Base-by-base conservation (phyloP, 176 grass and related monocot species). In the Hyparrhenia diplandra region DNA sequence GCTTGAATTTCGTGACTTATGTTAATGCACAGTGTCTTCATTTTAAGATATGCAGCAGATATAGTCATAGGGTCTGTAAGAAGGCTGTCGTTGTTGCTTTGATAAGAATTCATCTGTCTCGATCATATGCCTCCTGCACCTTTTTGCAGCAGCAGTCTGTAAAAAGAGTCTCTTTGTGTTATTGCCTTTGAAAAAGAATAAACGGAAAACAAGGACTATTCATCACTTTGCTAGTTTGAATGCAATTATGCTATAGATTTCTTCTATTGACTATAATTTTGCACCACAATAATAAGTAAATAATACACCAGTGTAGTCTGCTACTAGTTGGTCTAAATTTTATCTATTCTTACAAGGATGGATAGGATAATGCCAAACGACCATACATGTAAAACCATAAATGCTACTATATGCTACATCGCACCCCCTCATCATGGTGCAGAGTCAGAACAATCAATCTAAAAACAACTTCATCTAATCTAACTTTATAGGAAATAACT, bases 91-190 rank as follows among this genome's bases (percentile, higher is more conserved):
- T 82, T 89, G 35, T 91, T 97, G 65, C 82, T 79, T 79, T 69
- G 92, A 94, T 72, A 94, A 85, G 79, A 98, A 98, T 58, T 98
- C 95, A 18, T 98, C 95, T 18, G 92, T 98, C 79, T 98, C 95
- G 61, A 92, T 80, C 95, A 94, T 94, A 85, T 94, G 92, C 74
- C 95, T 87, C 86, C 90, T 94, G 84, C 95, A 98, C 54, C 92
- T 88, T 85, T 92, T 98, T 12, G 84, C 83, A 25, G 88, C 81
- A 77, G 92, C 90, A 87, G 71, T 92, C 95, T 98, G 88, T 74
- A 85, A 79, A 79, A 85, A 69, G 46, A 29, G 27, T 8, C 35
- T 47, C 69, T 79, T 87, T 61, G 36, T 55, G 14, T 34, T 64
- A 14, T 75, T 64, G 24, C 65, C 13, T 62, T 47, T 20, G 51